Conservation (phyloP, 75 land plant genomes). For the Pinus albicaulis region DNA sequence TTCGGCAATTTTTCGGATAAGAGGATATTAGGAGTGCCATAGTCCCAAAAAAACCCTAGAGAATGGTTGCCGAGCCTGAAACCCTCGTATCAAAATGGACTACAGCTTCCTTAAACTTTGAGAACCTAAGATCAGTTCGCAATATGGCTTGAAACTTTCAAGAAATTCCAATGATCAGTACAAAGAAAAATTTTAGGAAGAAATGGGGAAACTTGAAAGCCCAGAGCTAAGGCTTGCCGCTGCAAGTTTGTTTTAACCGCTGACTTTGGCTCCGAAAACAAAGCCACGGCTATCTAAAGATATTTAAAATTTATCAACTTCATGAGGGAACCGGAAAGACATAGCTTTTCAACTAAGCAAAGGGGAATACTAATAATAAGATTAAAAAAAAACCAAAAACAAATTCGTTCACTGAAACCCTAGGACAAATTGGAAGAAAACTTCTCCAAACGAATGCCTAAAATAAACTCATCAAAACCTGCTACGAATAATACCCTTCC, state of each 20-base stretch:
- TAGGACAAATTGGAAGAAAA: too few relatives aligned
- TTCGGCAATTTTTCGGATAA: not conserved
- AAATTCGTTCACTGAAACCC: too few relatives aligned
- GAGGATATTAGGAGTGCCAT: not conserved
- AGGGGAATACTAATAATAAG: too few relatives aligned
- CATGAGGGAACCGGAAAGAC: too few relatives aligned
- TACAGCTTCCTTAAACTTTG: not conserved
- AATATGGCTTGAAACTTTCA: not conserved
- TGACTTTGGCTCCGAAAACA: too few relatives aligned
- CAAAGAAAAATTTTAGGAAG: not conserved
- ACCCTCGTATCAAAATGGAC: not conserved
- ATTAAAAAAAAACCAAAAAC: too few relatives aligned
- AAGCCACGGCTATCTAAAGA: too few relatives aligned
- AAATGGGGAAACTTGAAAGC: not conserved
- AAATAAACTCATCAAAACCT: not conserved
- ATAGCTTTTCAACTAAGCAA: too few relatives aligned
- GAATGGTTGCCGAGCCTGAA: not conserved
- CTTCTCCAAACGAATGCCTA: too few relatives aligned
- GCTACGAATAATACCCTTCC: not conserved
- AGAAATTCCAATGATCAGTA: not conserved
- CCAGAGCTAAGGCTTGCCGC: too few relatives aligned
- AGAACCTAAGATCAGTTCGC: not conserved
- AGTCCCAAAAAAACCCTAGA: not conserved
- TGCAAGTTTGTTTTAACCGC: too few relatives aligned
- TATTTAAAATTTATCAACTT: too few relatives aligned